Conservation (phyloP, 176 grass and related monocot genomes). For the Thalia dealbata region DNA sequence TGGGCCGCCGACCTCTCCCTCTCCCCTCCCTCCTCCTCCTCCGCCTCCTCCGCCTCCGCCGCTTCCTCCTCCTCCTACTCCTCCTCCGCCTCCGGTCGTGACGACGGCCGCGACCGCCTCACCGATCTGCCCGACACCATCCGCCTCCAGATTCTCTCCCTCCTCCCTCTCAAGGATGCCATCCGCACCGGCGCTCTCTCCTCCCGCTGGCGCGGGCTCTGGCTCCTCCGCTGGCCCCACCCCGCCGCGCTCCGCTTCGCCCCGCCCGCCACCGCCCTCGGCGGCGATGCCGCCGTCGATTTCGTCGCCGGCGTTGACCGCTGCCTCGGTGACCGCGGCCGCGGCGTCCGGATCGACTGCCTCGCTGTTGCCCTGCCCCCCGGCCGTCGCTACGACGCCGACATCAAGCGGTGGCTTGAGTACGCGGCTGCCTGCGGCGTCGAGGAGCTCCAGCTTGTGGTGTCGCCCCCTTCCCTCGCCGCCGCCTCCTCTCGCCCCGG, state of each 20-base stretch:
- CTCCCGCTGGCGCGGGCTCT: constrained; percentile 30
- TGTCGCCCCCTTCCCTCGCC: background rate
- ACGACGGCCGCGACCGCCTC: constrained; percentile 7
- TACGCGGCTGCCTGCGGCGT: constrained; percentile 40
- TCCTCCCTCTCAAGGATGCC: constrained; percentile 38
- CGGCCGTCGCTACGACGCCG: constrained; percentile 32
- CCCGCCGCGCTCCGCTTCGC: constrained; percentile 19
- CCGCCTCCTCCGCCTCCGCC: constrained; percentile 19
- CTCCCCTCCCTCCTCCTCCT: background rate
- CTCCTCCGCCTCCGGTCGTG: background rate
- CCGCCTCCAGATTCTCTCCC: constrained; percentile 28
- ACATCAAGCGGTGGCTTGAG: constrained; percentile 42
- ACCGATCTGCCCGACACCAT: constrained; percentile 32
- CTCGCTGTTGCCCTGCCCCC: constrained; percentile 43
- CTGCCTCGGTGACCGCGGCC: constrained; percentile 21
- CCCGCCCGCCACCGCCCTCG: background rate
- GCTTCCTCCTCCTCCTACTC: background rate
- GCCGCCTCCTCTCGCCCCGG: background rate
- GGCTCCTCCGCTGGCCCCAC: constrained; percentile 31
- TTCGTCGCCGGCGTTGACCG: background rate
- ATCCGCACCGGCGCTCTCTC: constrained; percentile 37
- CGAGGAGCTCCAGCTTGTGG: constrained; percentile 34
- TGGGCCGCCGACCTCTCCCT: background rate
- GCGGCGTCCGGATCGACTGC: constrained; percentile 38
- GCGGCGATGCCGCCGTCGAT: background rate